Conservation (phyloP, 345 rosid species). For the Linum usitatissimum region DNA sequence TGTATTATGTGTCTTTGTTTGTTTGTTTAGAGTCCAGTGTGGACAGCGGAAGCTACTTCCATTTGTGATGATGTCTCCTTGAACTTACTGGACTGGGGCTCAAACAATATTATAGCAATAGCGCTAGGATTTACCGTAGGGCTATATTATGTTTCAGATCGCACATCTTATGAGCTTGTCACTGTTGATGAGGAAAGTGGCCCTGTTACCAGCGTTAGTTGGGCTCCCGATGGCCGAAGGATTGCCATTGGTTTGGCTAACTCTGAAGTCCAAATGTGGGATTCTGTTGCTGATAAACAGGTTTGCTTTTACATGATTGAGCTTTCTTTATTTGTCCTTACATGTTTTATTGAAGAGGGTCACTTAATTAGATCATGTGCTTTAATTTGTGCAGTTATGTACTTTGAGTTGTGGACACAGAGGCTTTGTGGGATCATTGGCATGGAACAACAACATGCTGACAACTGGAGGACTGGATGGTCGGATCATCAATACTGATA, state of each 20-base stretch:
- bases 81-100: too few relatives aligned
- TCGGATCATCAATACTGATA: slow-evolving; percentile 36
- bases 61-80: too few relatives aligned
- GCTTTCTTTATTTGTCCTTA: neutral
- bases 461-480: slow-evolving; percentile 46
- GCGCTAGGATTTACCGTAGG: too few relatives aligned
- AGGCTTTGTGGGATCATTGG: slow-evolving; percentile 32
- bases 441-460: slow-evolving; percentile 43
- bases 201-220: slow-evolving; percentile 43
- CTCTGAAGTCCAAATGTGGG: slow-evolving; percentile 44
- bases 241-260: slow-evolving; percentile 41
- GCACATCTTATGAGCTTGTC: slow-evolving; percentile 39
- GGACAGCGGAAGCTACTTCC: too few relatives aligned
- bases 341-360: neutral
- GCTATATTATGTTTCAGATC: slow-evolving; percentile 37
- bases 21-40: too few relatives aligned
- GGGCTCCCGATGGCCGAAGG: slow-evolving; percentile 42
- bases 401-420: slow-evolving; percentile 34
- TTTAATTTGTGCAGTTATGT: slow-evolving; percentile 18
- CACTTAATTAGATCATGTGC: neutral
- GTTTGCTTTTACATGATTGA: neutral
- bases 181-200: slow-evolving; percentile 32
- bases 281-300: slow-evolving; percentile 24
- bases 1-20: too few relatives aligned
- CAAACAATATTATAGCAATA: too few relatives aligned